Base-by-base conservation (phyloP, 2,329 filamentous ascomycete genomes). In the Fusarium burgessii region DNA sequence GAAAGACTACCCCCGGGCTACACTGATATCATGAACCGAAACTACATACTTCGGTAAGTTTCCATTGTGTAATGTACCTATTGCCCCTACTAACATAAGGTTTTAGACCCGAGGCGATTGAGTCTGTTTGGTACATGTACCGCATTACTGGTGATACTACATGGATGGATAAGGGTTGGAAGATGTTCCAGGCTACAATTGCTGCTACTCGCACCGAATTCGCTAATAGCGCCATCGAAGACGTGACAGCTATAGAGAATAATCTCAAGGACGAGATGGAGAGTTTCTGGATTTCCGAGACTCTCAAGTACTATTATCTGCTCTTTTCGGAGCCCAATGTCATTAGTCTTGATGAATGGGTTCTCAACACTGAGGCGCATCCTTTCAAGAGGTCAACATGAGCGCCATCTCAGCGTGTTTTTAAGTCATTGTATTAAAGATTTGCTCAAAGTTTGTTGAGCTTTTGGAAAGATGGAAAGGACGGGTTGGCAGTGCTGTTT, bases 221-320 rank as follows among this genome's bases (percentile, higher is more conserved):
- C 51, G 93, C 90, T 12, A 90, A 94, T 81, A 91, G 89, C 14
- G 93, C 92, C 40, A 88, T 96, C 58, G 80, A 85, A 50, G 88
- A 93, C 76, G 91, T 95, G 15, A 81, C 86, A 27, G 61, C 80
- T 3, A 78, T 84, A 15, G 54, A 73, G 20, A 80, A 85, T 2
- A 75, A 75, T 13, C 82, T 85, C 58, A 78, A 80, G 41, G 88
- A 94, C 78, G 84, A 85, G 73, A 95, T 95, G 92, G 92, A 97
- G 83, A 95, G 92, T 77, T 97, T 97, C 80, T 97, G 94, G 93
- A 85, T 94, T 66, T 92, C 92, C 6, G 94, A 97, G 85, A 97
- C 94, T 42, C 84, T 97, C 74, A 98, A 97, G 84, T 97, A 97
- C 78, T 97, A 96, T 73, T 97, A 94, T 79, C 80, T 97, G 61